These are phyloP conservation scores for Vanderwaltozyma verrucispora DNA, from an alignment of 805 yeast genomes.

Conservation along the genomic window DNA sequence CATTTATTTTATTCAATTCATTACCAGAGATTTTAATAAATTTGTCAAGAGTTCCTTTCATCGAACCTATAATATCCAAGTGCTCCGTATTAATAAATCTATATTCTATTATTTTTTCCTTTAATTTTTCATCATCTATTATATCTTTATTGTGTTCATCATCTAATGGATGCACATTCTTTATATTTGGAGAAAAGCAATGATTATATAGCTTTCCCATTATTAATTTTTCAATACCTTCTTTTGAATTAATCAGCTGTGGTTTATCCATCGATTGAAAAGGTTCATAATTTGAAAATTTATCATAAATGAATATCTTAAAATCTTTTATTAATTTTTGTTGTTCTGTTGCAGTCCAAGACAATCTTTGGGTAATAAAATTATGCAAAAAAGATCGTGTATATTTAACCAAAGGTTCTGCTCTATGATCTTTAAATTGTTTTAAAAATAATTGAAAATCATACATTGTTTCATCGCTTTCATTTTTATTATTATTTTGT, in stretches of 20 bases:
- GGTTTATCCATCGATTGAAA: conserved; percentile 54
- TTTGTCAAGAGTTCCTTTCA: conserved; percentile 37
- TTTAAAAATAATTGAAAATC: conserved; percentile 76
- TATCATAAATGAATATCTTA: conserved; percentile 55
- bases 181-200: conserved; percentile 63
- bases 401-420: conserved; percentile 84
- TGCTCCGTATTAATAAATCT: conserved; percentile 66
- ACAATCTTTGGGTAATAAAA: conserved; percentile 44
- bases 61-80: conserved; percentile 57
- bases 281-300: conserved; percentile 56
- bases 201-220: conserved; percentile 76
- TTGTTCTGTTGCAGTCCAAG: conserved; percentile 72
- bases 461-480: conserved; percentile 31
- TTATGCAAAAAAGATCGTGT: conserved; percentile 74
- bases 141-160: conserved; percentile 56
- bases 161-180: conserved; percentile 33
- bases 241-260: conserved; percentile 62
- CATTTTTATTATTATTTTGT: background rate
- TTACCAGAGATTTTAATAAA: conserved; percentile 58
- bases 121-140: conserved; percentile 43
- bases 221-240: conserved; percentile 85
- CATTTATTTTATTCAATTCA: conserved; percentile 69
- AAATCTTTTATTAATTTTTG: conserved; percentile 69
- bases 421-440: conserved; percentile 60
- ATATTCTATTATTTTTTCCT: conserved; percentile 47